Conservation (phyloP, 352 stramenopile genomes). For the Globisporangium orthogonon region DNA sequence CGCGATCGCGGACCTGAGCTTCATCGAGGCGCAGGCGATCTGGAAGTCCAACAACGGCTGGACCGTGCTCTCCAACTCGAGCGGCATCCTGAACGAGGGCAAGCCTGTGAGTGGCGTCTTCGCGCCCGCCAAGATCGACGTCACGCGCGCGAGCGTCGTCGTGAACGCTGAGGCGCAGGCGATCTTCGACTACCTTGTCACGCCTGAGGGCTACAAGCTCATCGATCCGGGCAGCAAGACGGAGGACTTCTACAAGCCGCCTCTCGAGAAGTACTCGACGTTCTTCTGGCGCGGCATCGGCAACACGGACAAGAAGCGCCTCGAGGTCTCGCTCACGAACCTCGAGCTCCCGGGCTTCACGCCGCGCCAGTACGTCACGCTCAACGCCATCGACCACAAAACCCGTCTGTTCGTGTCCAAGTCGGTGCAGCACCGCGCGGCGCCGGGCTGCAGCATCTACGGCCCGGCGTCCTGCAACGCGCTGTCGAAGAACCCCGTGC, state of each 20-base stretch:
- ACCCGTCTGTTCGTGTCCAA: conserved; percentile 12
- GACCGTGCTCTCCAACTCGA: conserved; percentile 21
- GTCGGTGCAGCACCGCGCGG: conserved; percentile 14
- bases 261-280: conserved; percentile 19
- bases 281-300: conserved; percentile 14
- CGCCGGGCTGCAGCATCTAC: conserved; percentile 18
- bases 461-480: conserved; percentile 12
- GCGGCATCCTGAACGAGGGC: conserved; percentile 22
- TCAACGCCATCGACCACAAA: conserved; percentile 14
- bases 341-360: conserved; percentile 10
- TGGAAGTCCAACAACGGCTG: conserved; percentile 18
- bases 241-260: conserved; percentile 24
- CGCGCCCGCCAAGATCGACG: conserved; percentile 12
- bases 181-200: conserved; percentile 30
- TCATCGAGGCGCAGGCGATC: conserved; percentile 22
- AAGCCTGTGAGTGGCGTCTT: conserved; percentile 27
- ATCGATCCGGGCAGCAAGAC: conserved; percentile 27
- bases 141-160: conserved; percentile 19
- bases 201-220: conserved; percentile 21
- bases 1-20: conserved; percentile 16
- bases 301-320: conserved; percentile 21
- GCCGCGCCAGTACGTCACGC: conserved; percentile 5
- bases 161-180: conserved; percentile 21
- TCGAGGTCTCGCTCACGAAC: conserved; percentile 17
- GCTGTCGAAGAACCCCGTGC: conserved; percentile 15